phyloP scores from a whole-genome alignment of 352 stramenopile species.

The Globisporangium viniferum region DNA sequence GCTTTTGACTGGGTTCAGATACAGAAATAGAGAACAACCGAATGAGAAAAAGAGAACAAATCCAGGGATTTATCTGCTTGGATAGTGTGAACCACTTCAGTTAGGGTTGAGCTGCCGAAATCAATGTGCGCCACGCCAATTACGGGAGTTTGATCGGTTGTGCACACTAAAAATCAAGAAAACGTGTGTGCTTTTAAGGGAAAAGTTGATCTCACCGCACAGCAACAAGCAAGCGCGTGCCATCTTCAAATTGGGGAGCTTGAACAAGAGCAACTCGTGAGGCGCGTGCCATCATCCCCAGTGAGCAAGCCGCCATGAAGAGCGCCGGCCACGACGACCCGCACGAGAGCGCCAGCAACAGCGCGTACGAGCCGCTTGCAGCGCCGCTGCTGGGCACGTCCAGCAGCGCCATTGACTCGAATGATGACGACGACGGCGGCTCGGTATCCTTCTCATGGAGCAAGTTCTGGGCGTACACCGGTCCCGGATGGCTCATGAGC shows the following conservation, averaged over 20 bases:
- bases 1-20: neutral
- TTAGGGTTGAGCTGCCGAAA: too few relatives aligned
- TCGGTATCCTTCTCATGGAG: conserved; percentile 43
- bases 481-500: conserved; percentile 89
- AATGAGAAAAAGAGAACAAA: neutral
- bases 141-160: too few relatives aligned
- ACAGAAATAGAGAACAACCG: neutral
- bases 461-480: conserved; percentile 76
- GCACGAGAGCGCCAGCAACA: neutral
- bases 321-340: neutral
- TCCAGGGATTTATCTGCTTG: neutral
- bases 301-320: neutral
- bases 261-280: neutral
- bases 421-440: too few relatives aligned
- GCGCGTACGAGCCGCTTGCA: neutral
- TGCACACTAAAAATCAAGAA: too few relatives aligned
- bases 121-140: too few relatives aligned
- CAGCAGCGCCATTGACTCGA: neutral
- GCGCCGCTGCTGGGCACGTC: neutral
- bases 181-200: too few relatives aligned
- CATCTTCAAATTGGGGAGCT: conserved; percentile 11
- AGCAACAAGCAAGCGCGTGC: neutral
- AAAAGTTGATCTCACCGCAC: too few relatives aligned
- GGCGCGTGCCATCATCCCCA: neutral
- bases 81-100: neutral